Base-by-base conservation (phyloP, 805 yeast genomes). In the Cyberlindnera euphorbiiphila region DNA sequence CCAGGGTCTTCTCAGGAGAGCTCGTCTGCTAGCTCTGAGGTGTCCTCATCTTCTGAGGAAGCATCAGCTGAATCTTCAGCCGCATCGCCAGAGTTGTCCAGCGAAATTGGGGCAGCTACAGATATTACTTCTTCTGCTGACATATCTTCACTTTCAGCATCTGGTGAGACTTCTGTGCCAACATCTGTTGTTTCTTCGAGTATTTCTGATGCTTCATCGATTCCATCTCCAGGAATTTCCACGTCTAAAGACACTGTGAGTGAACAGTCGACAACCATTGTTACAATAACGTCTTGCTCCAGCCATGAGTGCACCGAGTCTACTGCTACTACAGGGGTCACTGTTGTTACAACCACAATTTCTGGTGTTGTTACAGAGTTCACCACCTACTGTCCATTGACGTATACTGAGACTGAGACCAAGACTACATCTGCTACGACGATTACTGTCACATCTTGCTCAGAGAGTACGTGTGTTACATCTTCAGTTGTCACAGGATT, bases 321-420 rank as follows among this genome's bases (percentile, higher is more conserved):
- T 6, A 16, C 36, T 16, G 32, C 33, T 13, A 32, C 45, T 16
- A 38, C 46, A 9, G 49, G 42, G 34, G 40, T 42, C 25, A 35
- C 44, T 15, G 37, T 36, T 23, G 36, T 45, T 19, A 41, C 46
- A 9, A 26, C 30, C 5, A 40, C 45, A 6, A 14, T 13, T n/a
- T 46, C 54, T 52, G 62, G 60, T 47, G 56, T 50, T 31, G 55
- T 58, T 38, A 61, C 66, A 32, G 53, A 50, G 37, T 59, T 53
- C 60, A 62, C 65, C 48, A 45, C 46, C 13, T 45, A 36, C 39
- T 42, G 44, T 33, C 47, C 47, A 37, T 32, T 45, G 25, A 36
- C 46, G 12, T 23, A 7, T 18, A 19, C 33, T 29, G 30, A 27
- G 21, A 20, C 24, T 4, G 24, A 9, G 9, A 11, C 21, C 18